Evolutionary conservation across 805 yeast genomes (phyloP), one percentile per base, ranked within the genome.

Genomic region (Candida xiaguanensis): DNA sequence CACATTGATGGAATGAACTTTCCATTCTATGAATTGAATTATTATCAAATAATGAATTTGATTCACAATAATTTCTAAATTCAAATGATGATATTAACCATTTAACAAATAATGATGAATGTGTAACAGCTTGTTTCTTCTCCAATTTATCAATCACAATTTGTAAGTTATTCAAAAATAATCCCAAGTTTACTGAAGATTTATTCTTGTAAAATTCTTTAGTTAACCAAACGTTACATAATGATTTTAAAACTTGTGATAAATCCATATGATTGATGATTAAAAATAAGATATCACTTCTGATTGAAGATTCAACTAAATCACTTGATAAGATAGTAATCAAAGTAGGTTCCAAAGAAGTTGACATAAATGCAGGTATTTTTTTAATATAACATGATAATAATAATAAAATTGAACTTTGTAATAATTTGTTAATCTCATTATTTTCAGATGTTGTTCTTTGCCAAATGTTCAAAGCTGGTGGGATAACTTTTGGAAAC

Each of bases 1-100:
- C 90, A 56, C 89, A 77, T 27, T 75, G 68, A 51, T 85, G 83
- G 55, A 84, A 77, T 8, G 83, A 74, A 14, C 88, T 73, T 57
- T 91, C 98, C 46, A 91, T 77, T 50, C 95, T 75, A 58, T 84
- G 80, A 47, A 85, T 69, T 9, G 95, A 82, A 55, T 86, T 86
- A 47, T 65, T 73, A 52, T 82, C 89, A 56, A 81, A 82, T 42
- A 57, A 55, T 37, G 43, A 42, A 19, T 48, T 43, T 9, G 31
- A 39, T 17, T 61, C 67, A 32, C 76, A 70, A 38, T 56, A 52
- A 27, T 45, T 44, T 59, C 90, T 78, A 64, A 85, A 74, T 50
- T 85, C 93, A 47, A 90, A 82, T 27, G 89, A 70, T 41, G 73
- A 70, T 29, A 87, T 64, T 50, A 89, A 64, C 66, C 91, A 77